Evolutionary conservation across 768 basidiomycete genomes (phyloP), one percentile per base, ranked within the genome.

Genomic region (Lactarius tabidus): DNA sequence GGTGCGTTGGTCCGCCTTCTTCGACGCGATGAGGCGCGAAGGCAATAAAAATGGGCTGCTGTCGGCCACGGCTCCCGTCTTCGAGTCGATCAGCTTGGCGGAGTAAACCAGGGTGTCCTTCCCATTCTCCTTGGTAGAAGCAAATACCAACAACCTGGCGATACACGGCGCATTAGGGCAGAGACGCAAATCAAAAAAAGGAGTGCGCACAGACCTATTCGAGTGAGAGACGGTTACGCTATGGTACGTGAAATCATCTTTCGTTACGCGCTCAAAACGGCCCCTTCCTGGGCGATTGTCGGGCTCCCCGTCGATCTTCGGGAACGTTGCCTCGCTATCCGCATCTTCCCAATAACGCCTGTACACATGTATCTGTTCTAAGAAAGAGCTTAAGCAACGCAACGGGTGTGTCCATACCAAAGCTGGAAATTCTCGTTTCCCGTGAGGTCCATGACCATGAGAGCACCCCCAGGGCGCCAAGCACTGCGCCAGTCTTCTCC

Each of bases 291-390:
- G 79, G 29, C 68, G 54, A 65, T 80, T 80, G 60, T 77, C 72
- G 18, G 78, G 71, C 62, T 80, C 79, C 17, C 73, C 71, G 36
- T 77, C 74, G 35, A 80, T 74, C n/a, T 60, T 71, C 18, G 76
- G 77, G 31, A 80, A 58, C 23, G 66, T 66, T 8, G 62, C 67
- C 9, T 72, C 66, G 20, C 70, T 71, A 39, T 71, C 62, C 18
- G 65, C 39, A 36, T 80, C 76, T 57, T 80, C 79, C 79, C 79
- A 80, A 68, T 79, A 78, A 36, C 79, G 79, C 77, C 77, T 78
- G 23, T 23, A 51, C 51, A 23, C 26, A 55, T 58, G 20, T 23
- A 17, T 29, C 28, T 33, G 18, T 20, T 48, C 9, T 29, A 59
- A 48, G 33, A 7, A 17, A 20, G 23, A 3, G 9, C 4, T 29